Evolutionary conservation across 208 protist species (phyloP).

Genomic region (Acanthamoeba lenticulata): DNA sequence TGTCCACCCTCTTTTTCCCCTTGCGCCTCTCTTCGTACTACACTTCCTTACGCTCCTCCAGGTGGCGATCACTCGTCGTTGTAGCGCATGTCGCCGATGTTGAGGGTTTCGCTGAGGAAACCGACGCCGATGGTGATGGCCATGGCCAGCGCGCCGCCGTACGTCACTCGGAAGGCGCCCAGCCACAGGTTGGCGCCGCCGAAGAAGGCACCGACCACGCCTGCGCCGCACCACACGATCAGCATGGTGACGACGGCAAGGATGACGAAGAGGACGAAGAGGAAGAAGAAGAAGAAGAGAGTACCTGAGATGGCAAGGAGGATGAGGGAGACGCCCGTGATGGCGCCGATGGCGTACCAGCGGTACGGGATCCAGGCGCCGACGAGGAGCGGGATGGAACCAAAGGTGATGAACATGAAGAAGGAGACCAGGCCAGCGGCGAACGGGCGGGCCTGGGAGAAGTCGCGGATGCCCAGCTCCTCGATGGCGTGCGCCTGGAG

Average conservation of each 20-base stretch:
- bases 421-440: conserved; percentile 30
- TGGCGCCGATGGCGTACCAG: not conserved
- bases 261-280: not conserved
- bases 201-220: not conserved
- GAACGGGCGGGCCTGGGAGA: conserved; percentile 14
- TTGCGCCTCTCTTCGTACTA: too few species aligned
- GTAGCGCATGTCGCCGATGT: conserved; percentile 7
- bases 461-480: conserved; percentile 64
- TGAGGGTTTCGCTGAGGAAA: conserved; percentile 15
- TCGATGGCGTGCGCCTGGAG: conserved; percentile 56
- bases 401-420: conserved; percentile 34
- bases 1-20: too few species aligned
- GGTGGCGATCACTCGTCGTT: not conserved
- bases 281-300: not conserved
- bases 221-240: not conserved
- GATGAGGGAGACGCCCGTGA: conserved; percentile 44
- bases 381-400: conserved; percentile 22
- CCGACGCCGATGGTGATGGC: conserved; percentile 56
- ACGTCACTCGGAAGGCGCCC: conserved; percentile 12
- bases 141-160: conserved; percentile 55
- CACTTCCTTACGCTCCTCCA: too few species aligned
- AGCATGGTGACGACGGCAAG: not conserved
- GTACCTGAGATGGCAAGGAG: conserved; percentile 43
- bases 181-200: not conserved
- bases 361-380: conserved; percentile 7